Evolutionary conservation across 495 filamentous ascomycete genomes (phyloP), one percentile per base, ranked within the genome.

Genomic region (Lophiotrema nucula): DNA sequence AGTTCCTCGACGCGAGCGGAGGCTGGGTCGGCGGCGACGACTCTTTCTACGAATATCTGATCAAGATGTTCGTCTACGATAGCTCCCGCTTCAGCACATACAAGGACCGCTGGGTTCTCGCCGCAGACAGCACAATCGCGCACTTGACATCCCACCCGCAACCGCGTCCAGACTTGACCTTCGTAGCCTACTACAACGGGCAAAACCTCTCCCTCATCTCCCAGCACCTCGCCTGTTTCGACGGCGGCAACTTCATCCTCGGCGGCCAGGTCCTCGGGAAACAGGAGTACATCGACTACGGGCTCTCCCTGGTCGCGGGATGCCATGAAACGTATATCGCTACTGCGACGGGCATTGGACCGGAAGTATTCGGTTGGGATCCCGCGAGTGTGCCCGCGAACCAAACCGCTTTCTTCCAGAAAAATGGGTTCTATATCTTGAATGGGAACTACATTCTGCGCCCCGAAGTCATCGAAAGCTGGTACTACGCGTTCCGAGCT

Each of bases 51-150:
- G 90, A 96, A 74, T 96, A 96, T 62, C 79, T 95, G 22, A 86
- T 96, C 69, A 96, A 96, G 77, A 92, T 93, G 88, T 95, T 85
- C 64, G 72, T 95, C 58, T 95, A 95, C 67, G 86, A 91, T 67
- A 78, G 85, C 11, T 51, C 70, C 28, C 80, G 83, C 8, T 95
- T 87, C 60, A 72, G 50, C 2, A 13, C 15, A 1, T 64, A 60
- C 50, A 38, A 50, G 6, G 56, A 62, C 39, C 49, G 85, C 53
- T 96, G 91, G 90, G 75, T 89, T 21, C 67, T 75, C 2, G 91
- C 91, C 4, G 88, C 85, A 19, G 85, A 95, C 56, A 90, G 87
- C 2, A 84, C 84, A 21, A 89, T 93, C 28, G 67, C 79, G 31
- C 76, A 92, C 49, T 77, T 96, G 10, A 74, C 80, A 11, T 87